Percentiles rank a stretch among this genome's conserved stretches.
Evolutionary conservation across 2,329 filamentous ascomycete species (phyloP).

Genomic region (Aspergillus sp.): DNA sequence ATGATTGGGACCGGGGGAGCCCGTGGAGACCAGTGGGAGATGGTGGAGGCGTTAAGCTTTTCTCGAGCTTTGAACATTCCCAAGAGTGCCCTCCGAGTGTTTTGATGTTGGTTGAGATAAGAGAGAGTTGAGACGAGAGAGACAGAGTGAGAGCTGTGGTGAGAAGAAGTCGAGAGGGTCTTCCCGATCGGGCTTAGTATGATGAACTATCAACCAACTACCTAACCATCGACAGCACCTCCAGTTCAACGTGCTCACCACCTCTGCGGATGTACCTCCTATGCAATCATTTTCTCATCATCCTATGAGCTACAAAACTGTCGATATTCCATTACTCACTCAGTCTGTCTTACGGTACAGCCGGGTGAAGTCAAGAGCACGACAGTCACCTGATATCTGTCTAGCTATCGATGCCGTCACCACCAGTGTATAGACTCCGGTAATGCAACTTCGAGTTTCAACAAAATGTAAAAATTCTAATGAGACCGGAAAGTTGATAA

Average conservation of each 20-base stretch:
- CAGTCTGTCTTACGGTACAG: background rate
- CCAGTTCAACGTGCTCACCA: background rate
- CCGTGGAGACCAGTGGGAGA: conserved; percentile 5
- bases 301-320: background rate
- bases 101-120: too few relatives aligned
- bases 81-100: too few relatives aligned
- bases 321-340: background rate
- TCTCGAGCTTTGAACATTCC: too few relatives aligned
- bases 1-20: conserved; percentile 8
- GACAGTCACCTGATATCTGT: background rate
- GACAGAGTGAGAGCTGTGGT: too few relatives aligned
- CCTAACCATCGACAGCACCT: too few relatives aligned
- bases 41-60: background rate
- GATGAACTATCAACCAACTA: too few relatives aligned
- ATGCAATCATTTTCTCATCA: background rate
- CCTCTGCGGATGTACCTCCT: background rate
- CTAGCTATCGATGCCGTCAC: conserved; percentile 2
- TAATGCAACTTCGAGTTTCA: conserved; percentile 1
- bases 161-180: too few relatives aligned
- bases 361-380: background rate
- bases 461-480: too few relatives aligned
- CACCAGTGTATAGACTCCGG: background rate
- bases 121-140: too few relatives aligned
- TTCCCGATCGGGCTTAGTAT: too few relatives aligned
- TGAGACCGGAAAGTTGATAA: too few relatives aligned